Evolutionary conservation across 306 rosid genomes (phyloP).

Genomic region (Acacia acuminata): DNA sequence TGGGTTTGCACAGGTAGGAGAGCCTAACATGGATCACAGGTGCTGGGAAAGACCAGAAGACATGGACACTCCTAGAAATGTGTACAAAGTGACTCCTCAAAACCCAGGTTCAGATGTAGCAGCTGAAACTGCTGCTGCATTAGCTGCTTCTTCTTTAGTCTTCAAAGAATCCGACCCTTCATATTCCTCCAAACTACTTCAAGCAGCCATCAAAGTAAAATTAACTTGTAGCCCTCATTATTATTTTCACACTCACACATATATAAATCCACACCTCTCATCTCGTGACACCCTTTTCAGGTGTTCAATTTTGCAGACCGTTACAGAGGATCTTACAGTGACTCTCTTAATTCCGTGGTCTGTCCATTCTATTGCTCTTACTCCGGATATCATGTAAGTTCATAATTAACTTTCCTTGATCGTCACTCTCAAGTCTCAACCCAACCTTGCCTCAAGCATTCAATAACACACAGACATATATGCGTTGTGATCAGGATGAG

Average conservation of each 20-base stretch:
- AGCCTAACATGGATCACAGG: conserved; percentile 70
- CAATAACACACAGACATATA: not conserved
- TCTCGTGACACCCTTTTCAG: conserved; percentile 33
- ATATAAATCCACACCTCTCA: not conserved
- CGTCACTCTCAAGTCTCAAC: not conserved
- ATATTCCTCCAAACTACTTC: conserved; percentile 67
- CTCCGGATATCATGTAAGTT: conserved; percentile 79
- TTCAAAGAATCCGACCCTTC: conserved; percentile 70
- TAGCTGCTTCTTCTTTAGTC: conserved; percentile 87
- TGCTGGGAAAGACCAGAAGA: conserved; percentile 99
- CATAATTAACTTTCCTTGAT: not conserved
- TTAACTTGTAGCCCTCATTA: not conserved
- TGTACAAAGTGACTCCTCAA: conserved; percentile 68
- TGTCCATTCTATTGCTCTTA: conserved; percentile 96
- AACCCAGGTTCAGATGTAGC: conserved; percentile 93
- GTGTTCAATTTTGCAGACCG: conserved; percentile 77
- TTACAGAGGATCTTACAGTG: conserved; percentile 82
- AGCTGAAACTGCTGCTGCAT: conserved; percentile 84
- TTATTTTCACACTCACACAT: not conserved
- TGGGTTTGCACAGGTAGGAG: conserved; percentile 69
- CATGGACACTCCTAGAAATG: conserved; percentile 82
- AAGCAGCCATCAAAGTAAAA: conserved; percentile 64
- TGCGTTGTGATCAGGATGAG: conserved; percentile 76
- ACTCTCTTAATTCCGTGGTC: conserved; percentile 64
- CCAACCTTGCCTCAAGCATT: not conserved